A percentile compares a stretch with the other conserved stretches of the same genome.
These are phyloP conservation scores for Candida ovalis DNA, from an alignment of 805 yeast genomes.

Conservation along the genomic window DNA sequence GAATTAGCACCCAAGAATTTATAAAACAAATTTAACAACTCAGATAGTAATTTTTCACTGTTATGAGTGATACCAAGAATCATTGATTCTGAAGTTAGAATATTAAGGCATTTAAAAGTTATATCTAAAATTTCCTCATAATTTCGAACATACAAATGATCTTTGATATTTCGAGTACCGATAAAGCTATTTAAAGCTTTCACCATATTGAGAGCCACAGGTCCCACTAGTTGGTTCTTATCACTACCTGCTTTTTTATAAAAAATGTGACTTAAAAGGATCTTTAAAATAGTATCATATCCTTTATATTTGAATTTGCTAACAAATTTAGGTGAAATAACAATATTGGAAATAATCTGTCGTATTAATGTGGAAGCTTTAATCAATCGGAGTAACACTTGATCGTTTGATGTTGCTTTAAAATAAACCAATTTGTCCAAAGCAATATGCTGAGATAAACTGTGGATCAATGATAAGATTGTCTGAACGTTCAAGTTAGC, in stretches of 20 bases:
- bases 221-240: constrained; percentile 19
- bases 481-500: constrained; percentile 14
- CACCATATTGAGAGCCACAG: constrained; percentile 29
- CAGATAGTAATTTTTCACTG: constrained; percentile 21
- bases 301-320: constrained; percentile 24
- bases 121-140: constrained; percentile 14
- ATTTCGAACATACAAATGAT: constrained; percentile 20
- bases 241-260: constrained; percentile 6
- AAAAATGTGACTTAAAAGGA: constrained; percentile 16
- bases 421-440: constrained; percentile 21
- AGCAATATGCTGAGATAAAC: constrained; percentile 18
- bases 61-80: constrained; percentile 1
- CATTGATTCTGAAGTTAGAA: constrained; percentile 6
- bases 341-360: constrained; percentile 12
- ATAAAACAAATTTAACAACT: constrained; percentile 15
- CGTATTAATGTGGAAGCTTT: constrained; percentile 22
- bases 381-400: constrained; percentile 21
- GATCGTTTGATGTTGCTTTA: constrained; percentile 19
- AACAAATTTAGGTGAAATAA: constrained; percentile 11
- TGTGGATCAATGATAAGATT: constrained; percentile 13
- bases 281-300: constrained; percentile 21
- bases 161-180: constrained; percentile 22
- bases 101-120: constrained; percentile 13
- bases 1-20: constrained; percentile 18
- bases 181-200: constrained; percentile 27